Conservation (phyloP, 768 basidiomycete species). For the Porpolomopsis calyptriformis region DNA sequence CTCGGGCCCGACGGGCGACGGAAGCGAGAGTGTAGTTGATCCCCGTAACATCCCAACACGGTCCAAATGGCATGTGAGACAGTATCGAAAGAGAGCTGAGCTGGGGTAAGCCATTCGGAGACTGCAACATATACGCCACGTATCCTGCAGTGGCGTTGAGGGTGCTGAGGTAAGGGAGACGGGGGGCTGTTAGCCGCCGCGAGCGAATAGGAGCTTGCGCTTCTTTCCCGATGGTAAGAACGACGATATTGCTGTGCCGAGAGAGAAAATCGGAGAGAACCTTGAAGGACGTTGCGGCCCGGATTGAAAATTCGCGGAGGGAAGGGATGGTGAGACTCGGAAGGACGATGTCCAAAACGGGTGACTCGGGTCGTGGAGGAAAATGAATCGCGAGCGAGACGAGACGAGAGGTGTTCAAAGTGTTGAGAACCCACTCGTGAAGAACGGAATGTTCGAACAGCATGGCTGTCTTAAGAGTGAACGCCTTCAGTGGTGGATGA, state of each 20-base stretch:
- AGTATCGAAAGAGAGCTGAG: not conserved
- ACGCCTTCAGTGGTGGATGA: not conserved
- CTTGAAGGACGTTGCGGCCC: constrained; percentile 10
- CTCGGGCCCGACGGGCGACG: not conserved
- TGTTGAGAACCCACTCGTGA: constrained; percentile 16
- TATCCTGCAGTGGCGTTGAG: constrained; percentile 15
- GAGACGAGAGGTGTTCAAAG: constrained; percentile 12
- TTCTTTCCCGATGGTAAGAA: constrained; percentile 8
- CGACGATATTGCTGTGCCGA: constrained; percentile 17
- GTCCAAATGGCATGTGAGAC: not conserved
- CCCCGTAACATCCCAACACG: not conserved
- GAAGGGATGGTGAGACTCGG: constrained; percentile 14
- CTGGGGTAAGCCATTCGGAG: not conserved
- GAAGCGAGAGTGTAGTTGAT: not conserved
- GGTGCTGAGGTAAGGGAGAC: constrained; percentile 12
- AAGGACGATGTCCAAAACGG: constrained; percentile 15
- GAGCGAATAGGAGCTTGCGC: constrained; percentile 10
- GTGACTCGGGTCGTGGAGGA: constrained; percentile 8
- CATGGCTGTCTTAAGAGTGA: constrained; percentile 14
- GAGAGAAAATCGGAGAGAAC: constrained; percentile 16
- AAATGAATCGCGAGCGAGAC: constrained; percentile 14
- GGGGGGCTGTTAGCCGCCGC: constrained; percentile 1
- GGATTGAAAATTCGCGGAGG: constrained; percentile 12
- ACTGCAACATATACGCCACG: constrained; percentile 10
- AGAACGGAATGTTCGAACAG: constrained; percentile 14